Evolutionary conservation across 257 asterid species (phyloP).

Genomic region (Petunia secreta): DNA sequence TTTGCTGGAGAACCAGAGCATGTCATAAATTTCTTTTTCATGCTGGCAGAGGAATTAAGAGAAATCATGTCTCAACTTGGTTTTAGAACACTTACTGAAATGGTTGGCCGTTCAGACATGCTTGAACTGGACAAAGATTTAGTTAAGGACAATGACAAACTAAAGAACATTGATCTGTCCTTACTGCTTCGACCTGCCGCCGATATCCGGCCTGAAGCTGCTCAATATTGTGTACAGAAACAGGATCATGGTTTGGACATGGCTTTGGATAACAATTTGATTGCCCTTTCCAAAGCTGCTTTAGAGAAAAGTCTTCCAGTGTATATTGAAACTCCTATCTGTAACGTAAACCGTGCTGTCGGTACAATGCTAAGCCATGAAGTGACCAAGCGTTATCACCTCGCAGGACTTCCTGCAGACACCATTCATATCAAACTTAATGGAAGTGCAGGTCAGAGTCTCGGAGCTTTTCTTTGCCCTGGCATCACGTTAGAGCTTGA

Average conservation of each 20-base stretch:
- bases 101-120: conserved; percentile 98
- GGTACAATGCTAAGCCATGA: conserved; percentile 99
- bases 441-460: conserved; percentile 99
- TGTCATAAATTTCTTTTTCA: conserved; percentile 94
- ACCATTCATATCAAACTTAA: conserved; percentile 84
- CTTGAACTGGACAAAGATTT: conserved; percentile 83
- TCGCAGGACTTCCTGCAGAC: conserved; percentile 80
- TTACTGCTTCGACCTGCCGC: conserved; percentile 94
- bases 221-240: conserved; percentile 92
- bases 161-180: conserved; percentile 84
- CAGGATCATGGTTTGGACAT: conserved; percentile 95
- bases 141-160: conserved; percentile 74
- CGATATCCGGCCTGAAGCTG: conserved; percentile 96
- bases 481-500: conserved; percentile 96
- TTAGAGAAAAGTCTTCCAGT: conserved; percentile 82
- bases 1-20: conserved; percentile 99
- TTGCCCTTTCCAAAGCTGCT: conserved; percentile 68
- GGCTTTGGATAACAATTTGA: conserved; percentile 92
- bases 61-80: conserved; percentile 95
- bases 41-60: conserved; percentile 96
- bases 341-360: conserved; percentile 93
- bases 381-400: conserved; percentile 79
- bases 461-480: conserved; percentile 97
- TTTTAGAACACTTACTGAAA: conserved; percentile 75
- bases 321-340: conserved; percentile 79